Conservation (phyloP, 73 alveolate species). For the Effrenium voratum region DNA sequence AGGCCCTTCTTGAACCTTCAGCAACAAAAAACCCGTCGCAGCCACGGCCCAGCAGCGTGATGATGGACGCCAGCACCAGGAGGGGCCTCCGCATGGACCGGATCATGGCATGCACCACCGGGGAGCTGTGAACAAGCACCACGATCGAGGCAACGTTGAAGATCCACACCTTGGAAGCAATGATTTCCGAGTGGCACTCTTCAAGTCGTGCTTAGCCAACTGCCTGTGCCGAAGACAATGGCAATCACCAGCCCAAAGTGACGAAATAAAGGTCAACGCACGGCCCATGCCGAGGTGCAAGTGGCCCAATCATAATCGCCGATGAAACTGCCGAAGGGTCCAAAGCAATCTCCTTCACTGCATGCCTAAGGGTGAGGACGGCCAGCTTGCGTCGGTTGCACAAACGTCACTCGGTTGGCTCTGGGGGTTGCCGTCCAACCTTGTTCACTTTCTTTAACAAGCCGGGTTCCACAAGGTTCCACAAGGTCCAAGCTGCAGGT, state of each 20-base stretch:
- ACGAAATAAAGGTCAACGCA: not conserved
- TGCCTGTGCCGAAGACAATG: not conserved
- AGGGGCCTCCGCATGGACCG: slow-evolving; percentile 82
- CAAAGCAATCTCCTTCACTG: slow-evolving; percentile 37
- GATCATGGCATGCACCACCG: slow-evolving; percentile 80
- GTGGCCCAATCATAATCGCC: slow-evolving; percentile 43
- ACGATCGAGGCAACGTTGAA: slow-evolving; percentile 84
- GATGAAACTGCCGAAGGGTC: slow-evolving; percentile 33
- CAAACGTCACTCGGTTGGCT: not conserved
- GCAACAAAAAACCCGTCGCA: not conserved
- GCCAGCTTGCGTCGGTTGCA: not conserved
- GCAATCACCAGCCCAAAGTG: not conserved
- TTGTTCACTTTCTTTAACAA: not conserved
- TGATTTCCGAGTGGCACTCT: not conserved
- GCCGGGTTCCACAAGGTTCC: not conserved
- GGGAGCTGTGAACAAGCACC: slow-evolving; percentile 54
- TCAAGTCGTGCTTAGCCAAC: not conserved
- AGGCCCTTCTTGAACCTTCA: not conserved
- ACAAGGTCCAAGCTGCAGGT: not conserved
- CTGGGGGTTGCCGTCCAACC: not conserved
- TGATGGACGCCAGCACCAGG: slow-evolving; percentile 77
- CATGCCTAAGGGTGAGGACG: slow-evolving; percentile 13
- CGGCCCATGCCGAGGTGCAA: not conserved
- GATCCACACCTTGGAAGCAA: slow-evolving; percentile 41
- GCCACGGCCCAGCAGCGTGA: slow-evolving; percentile 39